Conservation (phyloP, 2,329 filamentous ascomycete species). For the Penicillium palitans region DNA sequence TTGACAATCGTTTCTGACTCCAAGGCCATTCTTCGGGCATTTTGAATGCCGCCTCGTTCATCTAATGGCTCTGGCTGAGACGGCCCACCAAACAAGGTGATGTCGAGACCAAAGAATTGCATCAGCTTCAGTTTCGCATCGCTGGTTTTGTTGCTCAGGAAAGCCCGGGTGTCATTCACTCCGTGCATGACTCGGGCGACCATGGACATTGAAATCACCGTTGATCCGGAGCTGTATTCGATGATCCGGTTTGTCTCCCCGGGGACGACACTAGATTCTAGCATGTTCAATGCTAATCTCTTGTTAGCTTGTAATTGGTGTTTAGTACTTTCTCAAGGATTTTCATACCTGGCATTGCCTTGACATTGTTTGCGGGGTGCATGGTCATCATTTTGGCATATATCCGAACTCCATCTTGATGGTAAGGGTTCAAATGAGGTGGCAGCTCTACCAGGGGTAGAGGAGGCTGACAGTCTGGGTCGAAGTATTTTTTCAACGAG, state of each 20-base stretch:
- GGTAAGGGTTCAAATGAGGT: constrained; percentile 57
- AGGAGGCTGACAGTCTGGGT: constrained; percentile 59
- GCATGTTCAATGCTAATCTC: constrained; percentile 51
- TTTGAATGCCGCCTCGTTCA: constrained; percentile 55
- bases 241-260: constrained; percentile 54
- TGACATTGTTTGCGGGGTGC: constrained; percentile 66
- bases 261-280: constrained; percentile 46
- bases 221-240: constrained; percentile 64
- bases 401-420: constrained; percentile 59
- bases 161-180: constrained; percentile 55
- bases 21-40: constrained; percentile 46
- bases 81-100: constrained; percentile 61
- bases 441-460: constrained; percentile 64
- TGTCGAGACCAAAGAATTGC: constrained; percentile 60
- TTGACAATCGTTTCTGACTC: constrained; percentile 51
- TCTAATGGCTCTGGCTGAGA: constrained; percentile 59
- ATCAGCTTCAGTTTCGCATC: constrained; percentile 56
- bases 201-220: constrained; percentile 61
- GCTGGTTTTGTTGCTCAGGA: constrained; percentile 60
- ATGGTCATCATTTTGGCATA: constrained; percentile 68
- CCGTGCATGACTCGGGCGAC: constrained; percentile 54
- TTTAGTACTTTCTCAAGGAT: not conserved
- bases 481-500: constrained; percentile 59
- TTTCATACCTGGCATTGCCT: constrained; percentile 54
- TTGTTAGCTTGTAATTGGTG: not conserved